Conservation (phyloP, 805 yeast genomes). For the Monosporozyma unispora region DNA sequence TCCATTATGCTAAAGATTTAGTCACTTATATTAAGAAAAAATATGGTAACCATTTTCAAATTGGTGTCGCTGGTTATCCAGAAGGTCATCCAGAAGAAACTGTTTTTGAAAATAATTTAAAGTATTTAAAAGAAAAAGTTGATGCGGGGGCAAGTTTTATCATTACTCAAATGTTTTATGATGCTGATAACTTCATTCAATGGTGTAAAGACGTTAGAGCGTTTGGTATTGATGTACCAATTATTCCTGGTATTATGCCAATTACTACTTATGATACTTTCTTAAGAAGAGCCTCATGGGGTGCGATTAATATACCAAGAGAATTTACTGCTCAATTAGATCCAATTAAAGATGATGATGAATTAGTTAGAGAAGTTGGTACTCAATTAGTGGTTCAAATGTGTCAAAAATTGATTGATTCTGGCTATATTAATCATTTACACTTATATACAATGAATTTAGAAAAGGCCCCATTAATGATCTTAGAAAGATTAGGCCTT, state of each 20-base stretch:
- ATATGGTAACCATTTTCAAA: slow-evolving; percentile 84
- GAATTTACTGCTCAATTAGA: slow-evolving; percentile 61
- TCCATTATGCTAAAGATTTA: slow-evolving; percentile 80
- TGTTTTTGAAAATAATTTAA: slow-evolving; percentile 38
- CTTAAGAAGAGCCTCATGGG: slow-evolving; percentile 91
- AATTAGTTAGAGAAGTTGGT: slow-evolving; percentile 76
- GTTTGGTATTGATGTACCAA: slow-evolving; percentile 71
- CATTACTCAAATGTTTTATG: slow-evolving; percentile 96
- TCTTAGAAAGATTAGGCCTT: slow-evolving; percentile 64
- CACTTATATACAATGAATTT: slow-evolving; percentile 97
- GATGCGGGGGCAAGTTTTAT: slow-evolving; percentile 93
- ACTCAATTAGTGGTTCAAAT: slow-evolving; percentile 71
- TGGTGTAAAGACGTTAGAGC: slow-evolving; percentile 74
- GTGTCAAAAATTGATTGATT: slow-evolving; percentile 64
- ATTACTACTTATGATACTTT: slow-evolving; percentile 91
- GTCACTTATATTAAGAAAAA: slow-evolving; percentile 62
- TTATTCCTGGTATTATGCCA: slow-evolving; percentile 98
- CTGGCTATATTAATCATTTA: slow-evolving; percentile 71
- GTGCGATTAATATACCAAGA: slow-evolving; percentile 71
- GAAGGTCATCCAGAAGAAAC: slow-evolving; percentile 93
- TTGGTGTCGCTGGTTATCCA: slow-evolving; percentile 96
- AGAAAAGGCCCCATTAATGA: slow-evolving; percentile 84
- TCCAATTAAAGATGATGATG: slow-evolving; percentile 85
- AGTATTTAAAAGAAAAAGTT: slow-evolving; percentile 72
- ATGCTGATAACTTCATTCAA: slow-evolving; percentile 68